Evolutionary conservation across 345 rosid species (phyloP).

Genomic region (Eucalyptus sp.): DNA sequence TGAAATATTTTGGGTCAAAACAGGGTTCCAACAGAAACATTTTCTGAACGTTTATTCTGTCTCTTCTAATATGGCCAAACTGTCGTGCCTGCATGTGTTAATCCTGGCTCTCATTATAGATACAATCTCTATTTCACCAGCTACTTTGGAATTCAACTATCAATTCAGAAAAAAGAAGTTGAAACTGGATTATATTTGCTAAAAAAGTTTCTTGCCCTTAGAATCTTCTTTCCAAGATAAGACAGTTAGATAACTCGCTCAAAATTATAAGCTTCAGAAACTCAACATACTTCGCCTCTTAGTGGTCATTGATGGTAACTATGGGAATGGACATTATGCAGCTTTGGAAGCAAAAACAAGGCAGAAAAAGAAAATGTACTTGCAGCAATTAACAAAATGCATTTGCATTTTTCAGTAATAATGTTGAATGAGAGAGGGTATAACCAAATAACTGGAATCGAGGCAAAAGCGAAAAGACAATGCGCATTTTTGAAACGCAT

Average conservation of each 20-base stretch:
- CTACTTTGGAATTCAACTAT: not conserved
- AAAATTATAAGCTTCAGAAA: not conserved
- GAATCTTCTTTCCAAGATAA: not conserved
- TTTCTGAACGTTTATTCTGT: not conserved
- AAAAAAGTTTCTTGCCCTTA: not conserved
- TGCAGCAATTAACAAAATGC: not conserved
- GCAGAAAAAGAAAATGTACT: not conserved
- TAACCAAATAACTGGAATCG: not conserved
- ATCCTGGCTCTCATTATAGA: not conserved
- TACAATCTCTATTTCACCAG: not conserved
- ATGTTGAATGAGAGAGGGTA: not conserved
- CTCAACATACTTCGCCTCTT: not conserved
- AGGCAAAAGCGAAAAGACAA: not conserved
- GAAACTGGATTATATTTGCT: not conserved
- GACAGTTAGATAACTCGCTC: not conserved
- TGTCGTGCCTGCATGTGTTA: not conserved
- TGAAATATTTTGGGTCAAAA: not conserved
- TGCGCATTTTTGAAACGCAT: constrained; percentile 7
- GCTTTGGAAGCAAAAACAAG: not conserved
- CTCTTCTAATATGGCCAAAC: not conserved
- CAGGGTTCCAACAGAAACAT: not conserved
- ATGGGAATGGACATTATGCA: not conserved
- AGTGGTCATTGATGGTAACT: not conserved
- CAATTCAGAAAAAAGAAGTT: not conserved
- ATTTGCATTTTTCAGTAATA: not conserved